Percentiles rank a stretch among this genome's conserved stretches.
Conservation (phyloP, 768 basidiomycete species). For the Leucocoprinus leucothites region DNA sequence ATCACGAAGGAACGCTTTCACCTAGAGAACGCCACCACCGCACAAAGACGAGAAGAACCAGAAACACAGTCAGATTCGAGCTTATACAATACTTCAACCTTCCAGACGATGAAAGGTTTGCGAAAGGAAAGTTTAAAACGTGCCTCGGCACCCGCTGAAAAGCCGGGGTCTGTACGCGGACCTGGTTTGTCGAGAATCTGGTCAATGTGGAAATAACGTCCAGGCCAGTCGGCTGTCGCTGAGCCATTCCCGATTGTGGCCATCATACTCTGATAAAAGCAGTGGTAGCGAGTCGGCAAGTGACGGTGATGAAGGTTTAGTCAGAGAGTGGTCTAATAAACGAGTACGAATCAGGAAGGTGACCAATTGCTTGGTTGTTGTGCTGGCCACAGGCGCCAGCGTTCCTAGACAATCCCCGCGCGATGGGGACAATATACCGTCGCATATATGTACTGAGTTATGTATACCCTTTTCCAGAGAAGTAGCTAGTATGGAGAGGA, state of each 20-base stretch:
- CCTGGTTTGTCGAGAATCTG: conserved; percentile 83
- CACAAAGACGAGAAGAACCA: not conserved
- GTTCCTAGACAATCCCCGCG: not conserved
- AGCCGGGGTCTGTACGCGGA: conserved; percentile 85
- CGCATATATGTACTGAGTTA: too few species aligned
- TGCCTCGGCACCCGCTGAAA: conserved; percentile 80
- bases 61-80: not conserved
- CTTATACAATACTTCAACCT: not conserved
- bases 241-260: conserved; percentile 18
- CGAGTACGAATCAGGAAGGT: not conserved
- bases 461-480: too few species aligned
- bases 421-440: too few species aligned
- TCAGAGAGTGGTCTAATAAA: conserved; percentile 12
- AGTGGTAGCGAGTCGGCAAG: not conserved
- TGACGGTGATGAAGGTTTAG: conserved; percentile 10
- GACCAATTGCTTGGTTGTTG: not conserved
- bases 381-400: not conserved
- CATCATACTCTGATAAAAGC: conserved; percentile 13
- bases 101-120: not conserved
- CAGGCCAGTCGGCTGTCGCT: conserved; percentile 38
- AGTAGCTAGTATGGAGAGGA: too few species aligned
- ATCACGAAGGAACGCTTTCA: conserved; percentile 81
- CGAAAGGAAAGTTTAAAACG: conserved; percentile 17
- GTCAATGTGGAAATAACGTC: conserved; percentile 80
- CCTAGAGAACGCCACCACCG: conserved; percentile 40